A percentile compares a stretch with the other conserved stretches of the same genome.
Conservation (phyloP, 306 rosid genomes). For the Acacia melanoxylon region DNA sequence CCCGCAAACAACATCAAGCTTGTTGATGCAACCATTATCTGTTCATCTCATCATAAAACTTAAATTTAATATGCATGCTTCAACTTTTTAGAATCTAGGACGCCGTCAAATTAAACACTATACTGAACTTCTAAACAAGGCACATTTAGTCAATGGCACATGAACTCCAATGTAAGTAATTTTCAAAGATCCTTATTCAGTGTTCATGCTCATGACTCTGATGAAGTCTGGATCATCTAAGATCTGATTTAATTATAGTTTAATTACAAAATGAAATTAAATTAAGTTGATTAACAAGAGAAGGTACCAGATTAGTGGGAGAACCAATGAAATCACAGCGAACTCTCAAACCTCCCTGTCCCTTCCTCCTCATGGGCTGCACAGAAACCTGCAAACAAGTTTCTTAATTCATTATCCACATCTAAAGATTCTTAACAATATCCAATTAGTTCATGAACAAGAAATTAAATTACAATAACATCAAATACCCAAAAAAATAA, state of each 20-base stretch:
- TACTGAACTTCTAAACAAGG: too few species aligned
- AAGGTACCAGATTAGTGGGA: constrained; percentile 76
- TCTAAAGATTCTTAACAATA: neutral
- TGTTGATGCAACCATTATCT: constrained; percentile 86
- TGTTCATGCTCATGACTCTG: too few species aligned
- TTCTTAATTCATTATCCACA: neutral
- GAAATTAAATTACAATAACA: neutral
- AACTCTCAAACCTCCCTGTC: constrained; percentile 80
- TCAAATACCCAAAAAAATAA: neutral
- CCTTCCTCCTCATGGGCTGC: constrained; percentile 53
- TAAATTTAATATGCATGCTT: neutral
- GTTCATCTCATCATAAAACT: constrained; percentile 6
- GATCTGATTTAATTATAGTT: neutral
- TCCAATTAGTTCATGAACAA: neutral
- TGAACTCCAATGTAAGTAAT: too few species aligned
- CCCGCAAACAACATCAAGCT: constrained; percentile 95
- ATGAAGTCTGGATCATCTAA: too few species aligned
- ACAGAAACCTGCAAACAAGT: constrained; percentile 51
- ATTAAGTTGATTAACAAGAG: neutral
- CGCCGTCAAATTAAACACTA: neutral
- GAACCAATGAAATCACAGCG: constrained; percentile 92
- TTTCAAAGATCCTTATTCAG: too few species aligned
- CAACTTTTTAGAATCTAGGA: neutral
- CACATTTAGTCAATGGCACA: too few species aligned
- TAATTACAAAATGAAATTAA: too few species aligned